These are phyloP conservation scores for Pseudohalonectria lignicola DNA, from an alignment of 2,329 filamentous ascomycete species.

Conservation along the genomic window DNA sequence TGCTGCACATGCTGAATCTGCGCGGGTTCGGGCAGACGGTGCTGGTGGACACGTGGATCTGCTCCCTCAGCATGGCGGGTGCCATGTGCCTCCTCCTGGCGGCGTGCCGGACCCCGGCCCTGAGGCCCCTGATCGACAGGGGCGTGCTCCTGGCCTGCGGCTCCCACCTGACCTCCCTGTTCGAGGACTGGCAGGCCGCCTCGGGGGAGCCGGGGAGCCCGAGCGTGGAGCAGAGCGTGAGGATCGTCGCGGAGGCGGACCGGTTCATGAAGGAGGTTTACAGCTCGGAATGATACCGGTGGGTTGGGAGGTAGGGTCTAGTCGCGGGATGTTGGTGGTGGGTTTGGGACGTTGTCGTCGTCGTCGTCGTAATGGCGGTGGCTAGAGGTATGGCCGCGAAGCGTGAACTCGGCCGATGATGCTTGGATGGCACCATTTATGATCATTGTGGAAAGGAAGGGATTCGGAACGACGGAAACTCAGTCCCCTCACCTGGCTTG, in stretches of 20 bases:
- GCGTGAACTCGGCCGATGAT: too few species aligned
- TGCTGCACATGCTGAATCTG: slow-evolving; percentile 36
- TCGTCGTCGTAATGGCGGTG: too few species aligned
- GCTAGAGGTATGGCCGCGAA: too few species aligned
- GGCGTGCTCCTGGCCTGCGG: slow-evolving; percentile 20
- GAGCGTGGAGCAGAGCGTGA: slow-evolving; percentile 33
- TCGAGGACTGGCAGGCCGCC: slow-evolving; percentile 29
- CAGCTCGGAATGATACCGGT: too few species aligned
- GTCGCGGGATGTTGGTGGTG: too few species aligned
- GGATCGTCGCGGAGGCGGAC: slow-evolving; percentile 31
- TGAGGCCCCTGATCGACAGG: slow-evolving; percentile 22
- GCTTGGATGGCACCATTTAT: too few species aligned
- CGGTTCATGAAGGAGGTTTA: slow-evolving; percentile 26
- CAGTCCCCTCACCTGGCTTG: too few species aligned
- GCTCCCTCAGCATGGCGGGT: slow-evolving; percentile 37
- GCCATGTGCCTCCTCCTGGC: slow-evolving; percentile 37
- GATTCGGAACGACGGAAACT: too few species aligned
- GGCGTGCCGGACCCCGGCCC: slow-evolving; percentile 24
- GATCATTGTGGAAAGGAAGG: too few species aligned
- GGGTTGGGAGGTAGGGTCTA: too few species aligned
- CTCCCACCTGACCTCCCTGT: slow-evolving; percentile 25
- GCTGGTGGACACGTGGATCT: slow-evolving; percentile 43
- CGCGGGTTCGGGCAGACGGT: slow-evolving; percentile 36
- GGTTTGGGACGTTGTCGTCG: too few species aligned
- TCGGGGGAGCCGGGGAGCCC: slow-evolving; percentile 27